Conservation (phyloP, 2,329 filamentous ascomycete species). For the Teratosphaeriaceae sp. region DNA sequence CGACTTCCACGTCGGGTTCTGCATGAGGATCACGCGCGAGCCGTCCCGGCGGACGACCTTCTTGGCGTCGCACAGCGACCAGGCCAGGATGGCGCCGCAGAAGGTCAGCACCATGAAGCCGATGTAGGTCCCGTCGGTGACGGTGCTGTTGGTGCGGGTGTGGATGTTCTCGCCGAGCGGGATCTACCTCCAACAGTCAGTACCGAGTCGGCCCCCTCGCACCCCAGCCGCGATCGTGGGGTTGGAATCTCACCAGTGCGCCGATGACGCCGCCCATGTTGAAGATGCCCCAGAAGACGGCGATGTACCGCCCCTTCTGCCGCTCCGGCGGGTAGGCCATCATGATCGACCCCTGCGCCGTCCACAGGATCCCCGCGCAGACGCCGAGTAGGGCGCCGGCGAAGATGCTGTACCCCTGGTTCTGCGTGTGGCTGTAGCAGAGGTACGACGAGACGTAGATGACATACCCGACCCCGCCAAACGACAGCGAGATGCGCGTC, state of each 20-base stretch:
- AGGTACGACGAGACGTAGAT: slow-evolving; percentile 67
- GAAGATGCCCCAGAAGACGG: slow-evolving; percentile 92
- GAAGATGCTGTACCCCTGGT: slow-evolving; percentile 67
- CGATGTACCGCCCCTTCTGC: slow-evolving; percentile 83
- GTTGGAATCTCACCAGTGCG: slow-evolving; percentile 47
- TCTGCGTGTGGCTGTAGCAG: slow-evolving; percentile 60
- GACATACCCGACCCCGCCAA: slow-evolving; percentile 71
- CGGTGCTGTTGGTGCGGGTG: slow-evolving; percentile 43
- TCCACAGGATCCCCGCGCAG: slow-evolving; percentile 75
- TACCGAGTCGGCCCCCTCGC: neutral
- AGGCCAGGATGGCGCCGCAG: slow-evolving; percentile 61
- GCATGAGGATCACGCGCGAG: slow-evolving; percentile 76
- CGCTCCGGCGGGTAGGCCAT: slow-evolving; percentile 53
- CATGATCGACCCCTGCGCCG: slow-evolving; percentile 78
- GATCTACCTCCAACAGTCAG: too few species aligned
- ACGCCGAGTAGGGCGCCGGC: slow-evolving; percentile 69
- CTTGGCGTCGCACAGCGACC: slow-evolving; percentile 63
- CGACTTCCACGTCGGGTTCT: slow-evolving; percentile 78
- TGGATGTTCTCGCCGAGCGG: slow-evolving; percentile 68
- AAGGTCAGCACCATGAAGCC: slow-evolving; percentile 82
- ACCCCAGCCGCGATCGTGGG: slow-evolving; percentile 10
- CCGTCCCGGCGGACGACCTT: slow-evolving; percentile 70
- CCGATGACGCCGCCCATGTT: slow-evolving; percentile 88
- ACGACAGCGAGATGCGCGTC: slow-evolving; percentile 58
- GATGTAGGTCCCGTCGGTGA: slow-evolving; percentile 76